Percentiles rank a stretch among this genome's conserved stretches.
These are phyloP conservation scores for Hypoxylon sp. DNA, from an alignment of 2,329 filamentous ascomycete species.

Conservation along the genomic window DNA sequence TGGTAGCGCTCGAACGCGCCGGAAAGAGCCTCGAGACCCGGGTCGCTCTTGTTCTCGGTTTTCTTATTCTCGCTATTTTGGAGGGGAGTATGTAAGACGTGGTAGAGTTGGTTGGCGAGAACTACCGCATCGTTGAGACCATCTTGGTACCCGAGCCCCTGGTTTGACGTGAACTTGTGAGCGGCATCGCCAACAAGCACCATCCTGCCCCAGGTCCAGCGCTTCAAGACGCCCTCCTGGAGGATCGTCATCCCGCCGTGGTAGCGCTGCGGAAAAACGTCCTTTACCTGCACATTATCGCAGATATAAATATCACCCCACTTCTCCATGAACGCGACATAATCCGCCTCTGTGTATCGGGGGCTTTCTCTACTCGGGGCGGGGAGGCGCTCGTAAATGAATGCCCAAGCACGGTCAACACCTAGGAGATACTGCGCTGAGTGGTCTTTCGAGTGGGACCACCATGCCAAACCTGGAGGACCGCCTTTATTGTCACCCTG, in stretches of 20 bases:
- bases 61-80: background rate
- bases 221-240: constrained; percentile 38
- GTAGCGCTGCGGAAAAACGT: constrained; percentile 27
- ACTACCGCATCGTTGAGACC: constrained; percentile 36
- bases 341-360: constrained; percentile 34
- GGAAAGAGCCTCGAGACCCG: constrained; percentile 4
- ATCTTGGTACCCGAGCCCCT: constrained; percentile 38
- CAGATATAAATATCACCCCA: constrained; percentile 24
- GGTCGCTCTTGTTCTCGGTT: background rate
- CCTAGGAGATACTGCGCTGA: constrained; percentile 26
- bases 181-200: constrained; percentile 41
- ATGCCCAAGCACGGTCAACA: constrained; percentile 24
- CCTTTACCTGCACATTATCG: constrained; percentile 25
- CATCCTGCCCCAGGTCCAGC: constrained; percentile 35
- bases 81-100: background rate
- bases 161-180: constrained; percentile 41
- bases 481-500: constrained; percentile 16
- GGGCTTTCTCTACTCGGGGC: constrained; percentile 18
- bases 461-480: background rate
- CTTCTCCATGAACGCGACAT: constrained; percentile 13
- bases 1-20: constrained; percentile 32
- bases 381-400: constrained; percentile 37
- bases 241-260: constrained; percentile 35
- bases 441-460: constrained; percentile 9
- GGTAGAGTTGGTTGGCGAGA: constrained; percentile 31